Evolutionary conservation across 345 rosid genomes (phyloP), one percentile per base, ranked within the genome.

Genomic region (Triadica sebifera): DNA sequence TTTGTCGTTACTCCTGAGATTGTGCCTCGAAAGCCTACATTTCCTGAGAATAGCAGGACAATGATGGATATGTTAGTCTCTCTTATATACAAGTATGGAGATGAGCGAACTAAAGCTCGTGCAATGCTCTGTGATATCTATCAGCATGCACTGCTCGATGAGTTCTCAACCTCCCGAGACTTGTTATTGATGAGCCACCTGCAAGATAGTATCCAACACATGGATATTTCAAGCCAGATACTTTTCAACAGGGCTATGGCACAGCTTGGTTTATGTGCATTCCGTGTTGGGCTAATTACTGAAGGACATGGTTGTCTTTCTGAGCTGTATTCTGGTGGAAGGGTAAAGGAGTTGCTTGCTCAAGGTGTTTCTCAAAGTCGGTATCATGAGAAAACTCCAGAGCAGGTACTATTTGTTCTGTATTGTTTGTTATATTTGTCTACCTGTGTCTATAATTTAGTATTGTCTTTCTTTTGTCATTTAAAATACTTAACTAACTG

Each of bases 41-140:
- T 93, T 78, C 94, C 91, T 34, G 98, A 93, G 75, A 88, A 81
- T 76, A 85, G 97, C 86, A 89, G 99, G 82, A 79, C 90, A 43
- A 80, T 93, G 90, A 91, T 95, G 97, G 98, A 95, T 81, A 70
- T 69, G 76, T 87, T 95, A 43, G 98, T 90, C 47, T 86, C 96
- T 29, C 96, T 95, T 49, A 95, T 95, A 58, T 95, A 95, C 88
- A 86, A 82, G 82, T 65, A 80, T 80, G 98, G 99, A 65, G 99
- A 95, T 86, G 99, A 95, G 78, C 83, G 99, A 65, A 95, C 99
- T 25, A 93, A 90, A 83, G 99, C 99, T 4, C 97, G 98, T 29
- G 98, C 99, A 6, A 88, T 95, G 99, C 85, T 95, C 19, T 95
- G 99, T 78, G 99, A 95, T 82, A 90, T 95, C 75, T 91, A 93